Evolutionary conservation across 352 stramenopile genomes (phyloP), one percentile per base, ranked within the genome.

Genomic region (Aphanomyces stellatus): DNA sequence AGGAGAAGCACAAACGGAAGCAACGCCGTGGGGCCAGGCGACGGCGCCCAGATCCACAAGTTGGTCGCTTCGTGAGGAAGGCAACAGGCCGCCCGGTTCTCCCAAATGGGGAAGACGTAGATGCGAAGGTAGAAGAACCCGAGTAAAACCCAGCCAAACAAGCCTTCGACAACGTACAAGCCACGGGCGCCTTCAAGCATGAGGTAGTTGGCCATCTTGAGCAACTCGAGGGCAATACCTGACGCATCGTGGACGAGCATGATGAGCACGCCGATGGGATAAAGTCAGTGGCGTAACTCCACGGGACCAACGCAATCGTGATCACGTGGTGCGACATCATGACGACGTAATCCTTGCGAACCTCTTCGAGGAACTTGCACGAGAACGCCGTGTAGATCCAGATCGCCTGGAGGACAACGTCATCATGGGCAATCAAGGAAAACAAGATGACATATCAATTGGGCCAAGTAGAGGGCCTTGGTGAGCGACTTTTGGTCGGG

Each of bases 131-230:
- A 93, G 59, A 88, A 72, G 86, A 86, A 96, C 49, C 82, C 69
- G 30, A 76, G 33, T 22, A 95, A 61, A 13, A 84, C 73, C 8
- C 73, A 70, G 24, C 85, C 74, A 62, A 93, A 93, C 22, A 85
- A 56, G 28, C 90, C 75, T 56, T 95, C 87, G 69, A 72, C 84
- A 49, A 76, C 71, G 57, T 93, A 95, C 31, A 88, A 60, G 15
- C 84, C 86, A 11, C 72, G 70, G 28, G 78, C 62, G 53, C 81
- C 86, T 69, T 95, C 86, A 46, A 95, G 69, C 62, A 93, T 92
- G 67, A 95, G 80, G 79, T 95, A 93, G 73, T 96, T 96, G 71
- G 70, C 72, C 85, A 96, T 94, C 76, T 96, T 96, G 56, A 96
- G 72, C 72, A 91, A 76, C 64, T 96, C 87, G 35, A 96, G 75